phyloP scores from a whole-genome alignment of 371 early-diverging fungal genomes.

The Hamiltosporidium tvaerminnensis region DNA sequence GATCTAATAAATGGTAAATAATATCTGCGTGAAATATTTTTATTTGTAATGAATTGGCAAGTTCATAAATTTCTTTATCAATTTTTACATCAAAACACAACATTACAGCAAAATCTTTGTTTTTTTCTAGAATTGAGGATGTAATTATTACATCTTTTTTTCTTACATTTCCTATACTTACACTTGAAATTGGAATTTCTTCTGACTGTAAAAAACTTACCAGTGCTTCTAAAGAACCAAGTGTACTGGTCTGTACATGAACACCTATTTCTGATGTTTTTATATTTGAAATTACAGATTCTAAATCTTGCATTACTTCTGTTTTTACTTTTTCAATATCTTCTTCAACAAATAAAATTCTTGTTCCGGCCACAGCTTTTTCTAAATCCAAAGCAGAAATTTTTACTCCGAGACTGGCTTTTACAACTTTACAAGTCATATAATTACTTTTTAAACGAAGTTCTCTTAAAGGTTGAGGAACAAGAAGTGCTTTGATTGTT shows the following conservation, averaged over 20 bases:
- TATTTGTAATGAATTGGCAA: conserved; percentile 76
- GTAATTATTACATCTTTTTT: conserved; percentile 88
- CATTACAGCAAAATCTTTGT: conserved; percentile 72
- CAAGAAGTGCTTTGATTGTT: conserved; percentile 73
- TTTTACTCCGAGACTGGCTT: conserved; percentile 91
- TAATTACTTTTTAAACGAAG: conserved; percentile 55
- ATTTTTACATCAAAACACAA: conserved; percentile 96
- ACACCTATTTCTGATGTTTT: conserved; percentile 60
- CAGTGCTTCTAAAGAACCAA: conserved; percentile 95
- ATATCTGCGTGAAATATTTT: conserved; percentile 88
- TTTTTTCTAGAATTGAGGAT: conserved; percentile 69
- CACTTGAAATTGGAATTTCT: conserved; percentile 84
- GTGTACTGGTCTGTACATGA: conserved; percentile 90
- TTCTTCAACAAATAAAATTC: conserved; percentile 76
- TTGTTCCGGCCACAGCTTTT: conserved; percentile 91
- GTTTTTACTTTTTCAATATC: conserved; percentile 79
- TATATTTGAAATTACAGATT: conserved; percentile 24
- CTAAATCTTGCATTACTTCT: conserved; percentile 70
- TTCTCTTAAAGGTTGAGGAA: conserved; percentile 67
- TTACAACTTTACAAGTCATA: conserved; percentile 80
- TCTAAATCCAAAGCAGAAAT: conserved; percentile 84
- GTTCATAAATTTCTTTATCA: conserved; percentile 76
- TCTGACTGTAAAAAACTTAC: conserved; percentile 73
- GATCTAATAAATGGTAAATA: conserved; percentile 95
- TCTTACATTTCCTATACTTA: conserved; percentile 92